Conservation (phyloP, 2,329 filamentous ascomycete genomes). For the Lachnellula hyalina region DNA sequence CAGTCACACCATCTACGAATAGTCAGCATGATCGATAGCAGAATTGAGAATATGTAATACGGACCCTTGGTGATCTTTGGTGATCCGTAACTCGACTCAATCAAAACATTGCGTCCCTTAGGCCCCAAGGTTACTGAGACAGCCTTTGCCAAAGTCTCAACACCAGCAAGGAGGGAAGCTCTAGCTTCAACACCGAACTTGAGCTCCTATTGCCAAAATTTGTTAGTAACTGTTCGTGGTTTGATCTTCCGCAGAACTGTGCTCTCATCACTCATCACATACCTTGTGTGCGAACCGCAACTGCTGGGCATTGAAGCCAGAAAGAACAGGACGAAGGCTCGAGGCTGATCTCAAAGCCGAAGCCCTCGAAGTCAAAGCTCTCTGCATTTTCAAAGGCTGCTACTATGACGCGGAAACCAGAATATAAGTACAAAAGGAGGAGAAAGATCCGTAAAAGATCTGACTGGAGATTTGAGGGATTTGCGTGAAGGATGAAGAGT, state of each 20-base stretch:
- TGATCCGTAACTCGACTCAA: conserved; percentile 96
- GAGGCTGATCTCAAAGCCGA: conserved; percentile 66
- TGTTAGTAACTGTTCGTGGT: conserved; percentile 6
- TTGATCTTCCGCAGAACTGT: not conserved
- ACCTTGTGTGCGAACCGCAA: conserved; percentile 98
- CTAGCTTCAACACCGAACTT: conserved; percentile 97
- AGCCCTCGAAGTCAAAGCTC: conserved; percentile 81
- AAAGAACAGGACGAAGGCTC: conserved; percentile 53
- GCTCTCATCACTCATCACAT: conserved; percentile 27
- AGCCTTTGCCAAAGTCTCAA: conserved; percentile 93
- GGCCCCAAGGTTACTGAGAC: conserved; percentile 94
- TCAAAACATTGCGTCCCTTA: conserved; percentile 97
- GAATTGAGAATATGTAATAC: conserved; percentile 24
- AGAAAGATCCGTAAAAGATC: conserved; percentile 4
- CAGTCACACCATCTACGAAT: conserved; percentile 72
- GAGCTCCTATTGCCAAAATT: conserved; percentile 61
- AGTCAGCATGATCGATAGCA: conserved; percentile 6
- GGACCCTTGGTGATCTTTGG: conserved; percentile 99
- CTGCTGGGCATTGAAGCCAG: conserved; percentile 70
- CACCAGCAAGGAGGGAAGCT: conserved; percentile 82
- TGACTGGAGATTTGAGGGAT: conserved; percentile 2
- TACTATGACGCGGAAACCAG: conserved; percentile 15
- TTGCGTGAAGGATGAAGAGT: conserved; percentile 1
- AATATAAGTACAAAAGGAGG: conserved; percentile 19
- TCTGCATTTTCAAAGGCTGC: conserved; percentile 70